Evolutionary conservation across 768 basidiomycete species (phyloP).

Genomic region (Boletus coccyginus): DNA sequence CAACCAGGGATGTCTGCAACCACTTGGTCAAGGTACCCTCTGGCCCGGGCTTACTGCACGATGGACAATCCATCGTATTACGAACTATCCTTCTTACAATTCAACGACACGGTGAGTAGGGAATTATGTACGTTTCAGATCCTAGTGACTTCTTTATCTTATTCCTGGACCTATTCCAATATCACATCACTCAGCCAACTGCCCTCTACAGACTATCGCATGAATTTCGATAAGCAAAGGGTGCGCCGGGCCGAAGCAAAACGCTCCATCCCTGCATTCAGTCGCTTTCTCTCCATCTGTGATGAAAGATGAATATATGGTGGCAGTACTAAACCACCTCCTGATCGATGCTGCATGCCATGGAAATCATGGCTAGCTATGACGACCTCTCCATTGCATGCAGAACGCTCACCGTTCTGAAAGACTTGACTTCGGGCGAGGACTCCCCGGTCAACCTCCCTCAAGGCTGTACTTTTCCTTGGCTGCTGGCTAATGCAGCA

Average conservation of each 20-base stretch:
- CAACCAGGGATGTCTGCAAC: not conserved
- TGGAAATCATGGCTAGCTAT: constrained; percentile 4
- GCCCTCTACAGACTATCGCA: constrained; percentile 1
- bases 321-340: constrained; percentile 7
- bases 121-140: not conserved
- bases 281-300: constrained; percentile 6
- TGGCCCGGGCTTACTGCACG: not conserved
- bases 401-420: not conserved
- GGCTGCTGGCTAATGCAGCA: constrained; percentile 10
- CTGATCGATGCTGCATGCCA: constrained; percentile 7
- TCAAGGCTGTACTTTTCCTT: constrained; percentile 6
- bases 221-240: constrained; percentile 1
- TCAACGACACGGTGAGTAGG: constrained; percentile 10
- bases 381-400: not conserved
- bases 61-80: not conserved
- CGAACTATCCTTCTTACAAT: constrained; percentile 4
- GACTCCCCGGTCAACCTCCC: constrained; percentile 4
- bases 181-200: constrained; percentile 9
- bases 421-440: constrained; percentile 9
- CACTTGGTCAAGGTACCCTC: not conserved
- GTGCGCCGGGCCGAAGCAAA: not conserved
- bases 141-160: not conserved
- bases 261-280: constrained; percentile 1
- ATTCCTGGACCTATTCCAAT: not conserved
- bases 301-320: constrained; percentile 6